Evolutionary conservation across 2,329 filamentous ascomycete species (phyloP), one percentile per base, ranked within the genome.

Genomic region (Fusarium haematococcum): DNA sequence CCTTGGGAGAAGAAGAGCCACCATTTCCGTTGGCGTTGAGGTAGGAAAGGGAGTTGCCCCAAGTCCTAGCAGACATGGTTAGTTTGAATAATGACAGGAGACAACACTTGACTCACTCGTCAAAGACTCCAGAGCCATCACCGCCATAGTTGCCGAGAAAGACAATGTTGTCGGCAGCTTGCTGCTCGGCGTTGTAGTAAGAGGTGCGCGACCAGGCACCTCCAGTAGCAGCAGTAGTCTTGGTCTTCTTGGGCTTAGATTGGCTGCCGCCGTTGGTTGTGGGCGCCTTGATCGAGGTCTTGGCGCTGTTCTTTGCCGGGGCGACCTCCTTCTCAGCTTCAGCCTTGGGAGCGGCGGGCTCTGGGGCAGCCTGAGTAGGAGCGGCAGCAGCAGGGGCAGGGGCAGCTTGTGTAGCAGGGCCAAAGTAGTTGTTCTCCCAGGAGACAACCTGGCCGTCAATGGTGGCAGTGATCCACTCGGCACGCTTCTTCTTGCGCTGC

Each of bases 401-500:
- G 59, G 77, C 65, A 27, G 75, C 65, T 33, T 70, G 69, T n/a
- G 67, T 70, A 62, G 75, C 63, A 65, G 77, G 70, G 6, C 86
- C 80, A 50, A 82, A 83, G 63, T 85, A 91, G 71, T 86, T 82
- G 82, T 92, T 92, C 64, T 83, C 80, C 91, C 90, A 93, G 10
- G 88, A 87, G 30, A 88, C 86, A 6, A 87, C 83, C 56, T 89
- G 67, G 67, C 90, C 91, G 70, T 92, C 78, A 65, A 92, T 91
- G 30, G 86, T 89, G 13, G 89, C 91, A 6, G 84, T 86, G 13
- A 93, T 87, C 76, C 81, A 81, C 6, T 80, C 85, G 16, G 67
- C 74, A 32, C 88, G 87, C 83, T 89, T 88, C 74, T 87, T 83
- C 69, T 83, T 81, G 54, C 79, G 75, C 57, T 79, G 73, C 74